Base-by-base conservation (phyloP, 2,329 filamentous ascomycete species). In the Aspergillus eucalypticola region DNA sequence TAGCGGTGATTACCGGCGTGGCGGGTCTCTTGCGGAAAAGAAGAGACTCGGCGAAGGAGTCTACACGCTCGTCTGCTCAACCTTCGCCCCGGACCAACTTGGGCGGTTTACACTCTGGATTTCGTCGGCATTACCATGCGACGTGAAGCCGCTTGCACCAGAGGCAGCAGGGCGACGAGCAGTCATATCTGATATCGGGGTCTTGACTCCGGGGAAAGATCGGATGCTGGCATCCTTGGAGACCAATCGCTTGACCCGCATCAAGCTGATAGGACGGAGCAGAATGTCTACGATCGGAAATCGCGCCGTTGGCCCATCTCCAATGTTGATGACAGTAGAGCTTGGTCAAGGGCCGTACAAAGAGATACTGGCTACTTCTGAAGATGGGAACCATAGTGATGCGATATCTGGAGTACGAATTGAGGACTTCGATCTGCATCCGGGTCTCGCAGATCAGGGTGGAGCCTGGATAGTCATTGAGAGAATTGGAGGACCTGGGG, bases 21-120 rank as follows among this genome's bases (percentile, higher is more conserved):
- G 90, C 27, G 91, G 90, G 71, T 90, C 90, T 3, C 81, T 92
- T 32, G 88, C 89, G 2, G 85, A 90, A 63, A 78, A 85, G 6
- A 66, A 74, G 69, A 70, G 79, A 19, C 78, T 96, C 17, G 86
- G 88, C 41, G 79, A 86, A 0, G 94, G 94, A 0, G 82, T 82
- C 0, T 99, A 98, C 75, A 97, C 91, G 0, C 83, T 96, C 58
- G 89, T 97, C 6, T 94, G 90, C 72, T 96, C 92, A 2, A 96
- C 94, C 0, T 98, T 96, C 73, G 92, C 96, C 64, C 84, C 89
- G 0, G 89, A 89, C 8, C 91, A 96, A 70, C 80, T 86, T 1
- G 90, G 90, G 3, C 82, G 83, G 52, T 98, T 96, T 70, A 86
- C 83, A 0, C 81, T 99, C 8, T 86, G 87, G 59, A 82, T 97